Evolutionary conservation across 768 basidiomycete species (phyloP).

Genomic region (Rhizopogon vesiculosus): DNA sequence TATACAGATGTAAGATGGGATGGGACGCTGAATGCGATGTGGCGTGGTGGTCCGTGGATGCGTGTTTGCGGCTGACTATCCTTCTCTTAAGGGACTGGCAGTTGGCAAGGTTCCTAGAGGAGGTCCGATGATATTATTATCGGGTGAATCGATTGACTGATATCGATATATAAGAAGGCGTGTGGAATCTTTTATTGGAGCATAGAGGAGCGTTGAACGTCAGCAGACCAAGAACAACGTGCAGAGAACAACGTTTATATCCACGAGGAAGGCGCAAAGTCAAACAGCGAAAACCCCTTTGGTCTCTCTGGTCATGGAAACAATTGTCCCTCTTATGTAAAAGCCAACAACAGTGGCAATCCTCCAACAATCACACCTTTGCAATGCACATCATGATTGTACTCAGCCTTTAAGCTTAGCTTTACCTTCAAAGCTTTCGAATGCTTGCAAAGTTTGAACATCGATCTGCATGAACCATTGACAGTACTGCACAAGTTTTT

Average conservation of each 20-base stretch:
- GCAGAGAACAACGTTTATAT: constrained; percentile 3
- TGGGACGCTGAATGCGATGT: not conserved
- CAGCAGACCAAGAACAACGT: not conserved
- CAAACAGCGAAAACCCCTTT: too few relatives aligned
- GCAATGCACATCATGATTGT: too few relatives aligned
- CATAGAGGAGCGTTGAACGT: not conserved
- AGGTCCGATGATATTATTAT: constrained; percentile 1
- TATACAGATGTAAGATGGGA: constrained; percentile 2
- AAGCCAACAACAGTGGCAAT: too few relatives aligned
- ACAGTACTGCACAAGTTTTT: too few relatives aligned
- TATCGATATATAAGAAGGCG: constrained; percentile 5
- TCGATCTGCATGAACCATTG: too few relatives aligned
- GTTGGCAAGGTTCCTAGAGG: not conserved
- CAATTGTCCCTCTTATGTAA: not conserved
- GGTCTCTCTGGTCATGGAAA: not conserved
- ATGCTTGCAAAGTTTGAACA: too few relatives aligned
- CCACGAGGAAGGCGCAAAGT: constrained; percentile 4
- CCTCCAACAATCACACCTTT: too few relatives aligned
- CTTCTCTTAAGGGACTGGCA: not conserved
- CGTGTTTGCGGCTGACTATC: too few relatives aligned
- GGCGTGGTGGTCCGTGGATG: not conserved
- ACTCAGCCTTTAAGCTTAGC: too few relatives aligned
- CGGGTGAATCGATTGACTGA: constrained; percentile 7
- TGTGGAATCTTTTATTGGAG: constrained; percentile 4
- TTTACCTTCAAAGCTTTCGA: too few relatives aligned